Evolutionary conservation across 106 monocot species (phyloP), one percentile per base, ranked within the genome.

Genomic region (Posidonia australis): DNA sequence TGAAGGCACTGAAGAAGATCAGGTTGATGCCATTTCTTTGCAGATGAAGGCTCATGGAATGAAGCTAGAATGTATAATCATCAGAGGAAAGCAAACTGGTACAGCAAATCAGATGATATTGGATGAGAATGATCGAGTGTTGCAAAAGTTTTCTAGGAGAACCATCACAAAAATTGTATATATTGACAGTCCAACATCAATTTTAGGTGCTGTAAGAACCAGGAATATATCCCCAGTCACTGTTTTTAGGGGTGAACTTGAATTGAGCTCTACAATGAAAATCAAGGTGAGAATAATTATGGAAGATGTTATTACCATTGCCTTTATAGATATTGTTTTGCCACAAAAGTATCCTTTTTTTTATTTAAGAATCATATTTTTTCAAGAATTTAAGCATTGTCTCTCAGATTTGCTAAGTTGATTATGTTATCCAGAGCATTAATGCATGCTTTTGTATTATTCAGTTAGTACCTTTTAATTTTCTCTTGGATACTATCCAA

Each of bases 191-290:
- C 51, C 82, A 41, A 79, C 79, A 68, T 74, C 96, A 51, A 63
- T 98, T 22, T 52, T 90, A n/a, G 96, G 96, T 64, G 87, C 91
- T 68, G 68, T 98, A 46, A 87, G 64, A 66, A 91, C 96, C 51
- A 77, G 87, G 58, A 98, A 83, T 66, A 81, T 91, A 72, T 63
- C 72, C 19, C 80, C 91, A 44, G 96, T 90, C 44, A 98, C 98
- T 56, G 70, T 98, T 44, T 98, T 76, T 68, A 91, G 91, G 75
- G 98, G 98, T 44, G 91, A 98, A 47, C 60, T 98, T 63, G 98
- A 98, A 74, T 63, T 98, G 23, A 81, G 85, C 73, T 69, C 98
- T 56, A 83, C 49, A 62, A 84, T 87, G 81, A 98, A 91, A 74
- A 98, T 98, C 64, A 98, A 98, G 98, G 98, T 87, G 45, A 74